Conservation (phyloP, 352 stramenopile genomes). For the Phytopythium montanum region DNA sequence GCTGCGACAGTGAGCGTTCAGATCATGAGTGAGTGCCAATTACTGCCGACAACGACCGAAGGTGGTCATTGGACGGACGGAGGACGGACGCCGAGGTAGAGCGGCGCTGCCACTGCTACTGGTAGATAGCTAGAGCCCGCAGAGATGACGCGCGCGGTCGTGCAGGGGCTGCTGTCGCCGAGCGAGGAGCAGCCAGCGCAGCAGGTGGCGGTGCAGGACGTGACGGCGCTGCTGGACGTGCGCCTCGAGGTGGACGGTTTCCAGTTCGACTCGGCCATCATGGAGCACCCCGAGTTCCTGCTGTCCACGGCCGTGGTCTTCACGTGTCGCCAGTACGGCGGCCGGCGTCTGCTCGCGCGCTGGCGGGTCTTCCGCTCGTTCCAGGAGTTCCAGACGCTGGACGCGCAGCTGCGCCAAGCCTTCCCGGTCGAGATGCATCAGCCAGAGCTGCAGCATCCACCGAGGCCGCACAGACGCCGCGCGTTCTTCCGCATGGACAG, state of each 20-base stretch:
- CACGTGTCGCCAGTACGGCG: constrained; percentile 51
- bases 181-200: background rate
- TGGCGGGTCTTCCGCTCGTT: constrained; percentile 72
- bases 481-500: constrained; percentile 62
- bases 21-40: too few species aligned
- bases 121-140: background rate
- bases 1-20: too few species aligned
- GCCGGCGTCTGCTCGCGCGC: constrained; percentile 43
- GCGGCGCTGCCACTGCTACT: too few species aligned
- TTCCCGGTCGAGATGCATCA: constrained; percentile 66
- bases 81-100: too few species aligned
- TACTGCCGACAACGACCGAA: background rate
- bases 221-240: constrained; percentile 66
- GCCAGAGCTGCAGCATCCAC: constrained; percentile 24
- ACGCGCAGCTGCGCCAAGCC: constrained; percentile 58
- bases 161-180: background rate
- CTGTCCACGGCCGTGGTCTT: constrained; percentile 62
- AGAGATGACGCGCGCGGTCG: constrained; percentile 4
- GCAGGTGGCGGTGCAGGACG: constrained; percentile 43
- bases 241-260: constrained; percentile 51
- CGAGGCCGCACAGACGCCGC: constrained; percentile 43
- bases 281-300: constrained; percentile 77
- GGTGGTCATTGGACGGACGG: background rate
- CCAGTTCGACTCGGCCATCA: constrained; percentile 71
- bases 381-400: constrained; percentile 68